These are phyloP conservation scores for Thielaviopsis populi DNA, from an alignment of 2,329 filamentous ascomycete genomes.

Conservation along the genomic window DNA sequence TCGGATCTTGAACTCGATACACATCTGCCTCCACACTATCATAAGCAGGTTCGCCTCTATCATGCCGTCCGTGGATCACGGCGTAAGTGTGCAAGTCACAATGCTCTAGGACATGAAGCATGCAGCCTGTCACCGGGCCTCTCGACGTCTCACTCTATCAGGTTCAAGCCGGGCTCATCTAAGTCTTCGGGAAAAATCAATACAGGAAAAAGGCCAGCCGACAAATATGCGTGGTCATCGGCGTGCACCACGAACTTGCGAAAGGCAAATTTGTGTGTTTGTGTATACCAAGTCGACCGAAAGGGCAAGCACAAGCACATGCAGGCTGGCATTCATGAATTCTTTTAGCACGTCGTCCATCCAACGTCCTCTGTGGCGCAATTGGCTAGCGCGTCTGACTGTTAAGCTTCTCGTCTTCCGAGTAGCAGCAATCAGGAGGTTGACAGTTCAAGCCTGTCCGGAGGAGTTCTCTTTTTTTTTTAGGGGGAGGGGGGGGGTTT, in stretches of 20 bases:
- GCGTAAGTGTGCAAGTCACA: background rate
- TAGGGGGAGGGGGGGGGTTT: background rate
- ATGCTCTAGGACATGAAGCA: background rate
- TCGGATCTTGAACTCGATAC: no score
- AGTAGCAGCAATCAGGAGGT: background rate
- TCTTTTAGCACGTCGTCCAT: background rate
- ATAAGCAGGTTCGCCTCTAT: no score
- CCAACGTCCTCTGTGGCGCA: conserved; percentile 27
- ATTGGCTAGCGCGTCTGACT: conserved; percentile 47
- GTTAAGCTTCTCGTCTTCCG: conserved; percentile 25
- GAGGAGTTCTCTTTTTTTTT: background rate
- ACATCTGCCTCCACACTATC: no score
- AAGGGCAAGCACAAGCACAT: background rate
- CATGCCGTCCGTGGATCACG: background rate
- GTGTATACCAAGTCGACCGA: no score
- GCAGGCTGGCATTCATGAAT: background rate
- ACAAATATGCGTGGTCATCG: no score
- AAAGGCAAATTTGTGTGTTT: no score
- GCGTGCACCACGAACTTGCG: no score
- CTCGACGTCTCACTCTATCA: no score
- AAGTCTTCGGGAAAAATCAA: no score
- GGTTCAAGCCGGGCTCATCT: no score
- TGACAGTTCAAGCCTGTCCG: conserved; percentile 6
- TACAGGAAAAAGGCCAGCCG: no score
- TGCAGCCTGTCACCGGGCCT: no score